Evolutionary conservation across 345 rosid species (phyloP).

Genomic region (Cochlearia excelsa): DNA sequence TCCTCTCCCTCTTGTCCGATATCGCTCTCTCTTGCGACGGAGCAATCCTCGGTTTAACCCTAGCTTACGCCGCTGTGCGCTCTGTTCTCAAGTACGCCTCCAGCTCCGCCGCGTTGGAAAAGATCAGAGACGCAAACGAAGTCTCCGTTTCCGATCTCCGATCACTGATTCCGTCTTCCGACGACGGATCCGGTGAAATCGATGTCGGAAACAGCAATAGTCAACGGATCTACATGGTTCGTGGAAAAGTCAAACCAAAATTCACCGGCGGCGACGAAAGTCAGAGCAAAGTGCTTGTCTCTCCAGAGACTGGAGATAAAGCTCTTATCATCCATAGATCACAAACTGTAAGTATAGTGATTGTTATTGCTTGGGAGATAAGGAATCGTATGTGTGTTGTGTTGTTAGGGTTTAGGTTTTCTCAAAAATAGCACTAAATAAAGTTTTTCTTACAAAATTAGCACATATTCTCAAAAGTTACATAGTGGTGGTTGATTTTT

Average conservation of each 20-base stretch:
- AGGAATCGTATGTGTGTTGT: too few species aligned
- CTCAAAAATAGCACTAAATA: too few species aligned
- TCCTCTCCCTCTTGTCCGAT: constrained; percentile 49
- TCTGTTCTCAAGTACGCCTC: constrained; percentile 46
- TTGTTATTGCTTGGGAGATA: too few species aligned
- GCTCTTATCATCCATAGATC: constrained; percentile 79
- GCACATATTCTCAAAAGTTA: too few species aligned
- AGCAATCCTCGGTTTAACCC: constrained; percentile 68
- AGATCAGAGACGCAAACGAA: constrained; percentile 51
- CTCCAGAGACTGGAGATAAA: constrained; percentile 73
- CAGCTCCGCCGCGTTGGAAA: constrained; percentile 52
- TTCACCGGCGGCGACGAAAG: constrained; percentile 39
- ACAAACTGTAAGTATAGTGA: constrained; percentile 54
- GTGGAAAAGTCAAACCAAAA: constrained; percentile 62
- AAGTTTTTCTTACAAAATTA: too few species aligned
- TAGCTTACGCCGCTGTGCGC: constrained; percentile 66
- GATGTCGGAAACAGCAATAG: constrained; percentile 7
- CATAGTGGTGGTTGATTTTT: too few species aligned
- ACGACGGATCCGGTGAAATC: neutral
- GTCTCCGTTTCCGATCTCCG: constrained; percentile 66
- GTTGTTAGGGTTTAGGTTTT: neutral
- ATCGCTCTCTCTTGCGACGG: constrained; percentile 86
- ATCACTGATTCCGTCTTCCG: constrained; percentile 37
- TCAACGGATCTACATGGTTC: constrained; percentile 52
- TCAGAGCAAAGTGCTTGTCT: constrained; percentile 35